Base-by-base conservation (phyloP, 1,284 basidiomycete genomes). In the Rhizopogon parksii region DNA sequence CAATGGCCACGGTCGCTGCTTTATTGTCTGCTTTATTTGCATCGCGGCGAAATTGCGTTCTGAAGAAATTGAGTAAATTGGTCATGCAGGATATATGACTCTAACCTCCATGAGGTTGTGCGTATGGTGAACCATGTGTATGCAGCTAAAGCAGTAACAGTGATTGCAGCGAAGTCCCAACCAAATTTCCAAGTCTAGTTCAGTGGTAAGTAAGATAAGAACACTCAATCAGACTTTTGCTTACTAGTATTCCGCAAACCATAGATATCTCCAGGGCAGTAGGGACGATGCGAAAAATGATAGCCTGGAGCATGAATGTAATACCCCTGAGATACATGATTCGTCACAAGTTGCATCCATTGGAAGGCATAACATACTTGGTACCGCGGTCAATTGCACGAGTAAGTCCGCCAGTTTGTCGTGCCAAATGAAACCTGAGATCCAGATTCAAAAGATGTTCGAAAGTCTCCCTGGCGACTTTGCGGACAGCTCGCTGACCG, bases 91-190 rank as follows among this genome's bases (percentile, higher is more conserved):
- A 47, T 25, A 36, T 6, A 6, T 11, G 4, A 15, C 2, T 60
- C 76, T 59, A 50, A 91, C 90, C 92, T 74, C 96, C 96, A 99
- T 3, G 91, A 83, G 0, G 95, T 99, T 2, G 95, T 99, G 48
- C 83, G 80, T 36, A 99, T 86, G 1, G 96, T 99, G 67, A 97
- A 99, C 92, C 93, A 98, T 0, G 93, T 91, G 65, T 99, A 99
- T 12, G 89, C 83, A 1, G 79, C 86, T 79, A 99, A 87, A 0
- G 95, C 93, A 4, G 80, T 68, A 0, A 83, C 78, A 0, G 95
- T 97, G 37, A 99, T 86, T 0, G 88, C 91, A 1, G 96, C 95
- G 70, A 95, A 99, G 65, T 95, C 86, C 82, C 89, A 93, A 2
- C 95, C 95, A 63, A 96, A 99, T 65, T 98, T 97, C 67, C 91